Conservation (phyloP, 495 filamentous ascomycete species). For the Penicillium steckii region DNA sequence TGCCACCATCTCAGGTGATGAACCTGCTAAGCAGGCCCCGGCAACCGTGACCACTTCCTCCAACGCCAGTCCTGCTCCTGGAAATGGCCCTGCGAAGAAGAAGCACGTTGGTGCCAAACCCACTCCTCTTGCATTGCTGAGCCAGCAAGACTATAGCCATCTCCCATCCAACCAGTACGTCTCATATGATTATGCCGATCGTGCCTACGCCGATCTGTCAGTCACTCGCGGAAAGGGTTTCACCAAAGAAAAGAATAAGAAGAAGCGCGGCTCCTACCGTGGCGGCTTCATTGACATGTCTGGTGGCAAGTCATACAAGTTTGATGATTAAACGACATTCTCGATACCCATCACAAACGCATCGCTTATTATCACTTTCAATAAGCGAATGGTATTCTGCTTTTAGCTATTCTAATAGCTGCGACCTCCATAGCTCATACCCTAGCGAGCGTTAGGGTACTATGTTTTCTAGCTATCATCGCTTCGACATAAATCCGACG, state of each 20-base stretch:
- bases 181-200: slow-evolving; percentile 82
- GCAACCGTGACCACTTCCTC: slow-evolving; percentile 34
- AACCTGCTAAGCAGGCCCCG: slow-evolving; percentile 27
- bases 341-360: neutral
- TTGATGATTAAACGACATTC: slow-evolving; percentile 63
- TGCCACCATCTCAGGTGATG: slow-evolving; percentile 33
- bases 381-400: no score
- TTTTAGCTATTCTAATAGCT: no score
- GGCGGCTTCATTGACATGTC: slow-evolving; percentile 78
- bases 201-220: slow-evolving; percentile 80
- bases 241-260: slow-evolving; percentile 99
- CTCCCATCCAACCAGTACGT: slow-evolving; percentile 67
- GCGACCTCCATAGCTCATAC: no score
- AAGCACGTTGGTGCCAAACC: slow-evolving; percentile 48
- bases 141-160: slow-evolving; percentile 15
- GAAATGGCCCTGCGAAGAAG: slow-evolving; percentile 47
- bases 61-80: slow-evolving; percentile 44
- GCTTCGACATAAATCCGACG: neutral
- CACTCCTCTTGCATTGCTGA: slow-evolving; percentile 47
- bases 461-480: neutral
- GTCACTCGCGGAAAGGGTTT: slow-evolving; percentile 95
- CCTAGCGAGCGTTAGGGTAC: neutral
- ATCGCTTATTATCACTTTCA: neutral
- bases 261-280: slow-evolving; percentile 77
- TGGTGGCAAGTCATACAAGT: slow-evolving; percentile 73